phyloP scores from a whole-genome alignment of 2,329 filamentous ascomycete species.

The Exophiala spinifera region DNA sequence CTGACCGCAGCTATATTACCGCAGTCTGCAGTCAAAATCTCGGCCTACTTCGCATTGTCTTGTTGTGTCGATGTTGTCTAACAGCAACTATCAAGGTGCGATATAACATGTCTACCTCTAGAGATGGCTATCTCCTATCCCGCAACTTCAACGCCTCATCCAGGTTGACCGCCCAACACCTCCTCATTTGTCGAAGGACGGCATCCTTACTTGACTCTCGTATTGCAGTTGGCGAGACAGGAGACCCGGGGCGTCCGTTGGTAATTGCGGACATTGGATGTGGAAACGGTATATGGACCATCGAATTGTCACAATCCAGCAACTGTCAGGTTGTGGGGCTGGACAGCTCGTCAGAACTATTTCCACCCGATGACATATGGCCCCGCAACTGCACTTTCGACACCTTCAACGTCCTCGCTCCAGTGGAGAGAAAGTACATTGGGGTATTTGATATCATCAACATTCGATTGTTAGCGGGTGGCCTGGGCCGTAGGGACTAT shows the following conservation, averaged over 20 bases:
- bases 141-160: not conserved
- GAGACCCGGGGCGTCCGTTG: not conserved
- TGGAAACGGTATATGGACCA: not conserved
- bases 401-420: not conserved
- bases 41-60: too few species aligned
- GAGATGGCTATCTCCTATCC: slow-evolving; percentile 1
- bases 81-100: too few species aligned
- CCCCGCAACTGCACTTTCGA: not conserved
- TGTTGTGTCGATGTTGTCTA: too few species aligned
- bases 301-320: not conserved
- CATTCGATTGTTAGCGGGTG: not conserved
- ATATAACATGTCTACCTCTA: too few species aligned
- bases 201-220: not conserved
- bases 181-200: not conserved
- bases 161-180: not conserved
- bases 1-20: too few species aligned
- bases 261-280: not conserved
- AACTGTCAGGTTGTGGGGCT: not conserved
- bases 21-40: too few species aligned
- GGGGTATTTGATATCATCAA: not conserved
- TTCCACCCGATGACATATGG: not conserved
- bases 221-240: not conserved
- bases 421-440: not conserved
- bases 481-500: not conserved
- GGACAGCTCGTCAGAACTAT: not conserved